phyloP scores from a whole-genome alignment of 2,329 filamentous ascomycete genomes.

The Beauveria asiatica region DNA sequence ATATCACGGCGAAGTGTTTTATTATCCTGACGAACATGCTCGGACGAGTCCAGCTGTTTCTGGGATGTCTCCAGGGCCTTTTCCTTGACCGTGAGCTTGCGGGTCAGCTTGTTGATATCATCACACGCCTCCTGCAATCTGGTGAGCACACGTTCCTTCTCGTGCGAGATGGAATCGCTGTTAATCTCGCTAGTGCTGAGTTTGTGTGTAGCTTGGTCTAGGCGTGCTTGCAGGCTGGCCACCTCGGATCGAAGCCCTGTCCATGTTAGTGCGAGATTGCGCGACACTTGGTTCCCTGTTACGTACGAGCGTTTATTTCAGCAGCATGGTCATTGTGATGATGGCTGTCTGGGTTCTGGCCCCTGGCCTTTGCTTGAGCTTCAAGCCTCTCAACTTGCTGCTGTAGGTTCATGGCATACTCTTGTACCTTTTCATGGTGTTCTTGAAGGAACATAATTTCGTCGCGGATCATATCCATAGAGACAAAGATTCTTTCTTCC shows the following conservation, averaged over 20 bases:
- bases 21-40: conserved; percentile 31
- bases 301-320: conserved; percentile 7
- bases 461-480: conserved; percentile 53
- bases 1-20: conserved; percentile 34
- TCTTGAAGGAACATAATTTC: conserved; percentile 48
- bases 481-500: conserved; percentile 51
- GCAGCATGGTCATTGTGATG: not conserved
- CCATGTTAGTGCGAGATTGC: conserved; percentile 10
- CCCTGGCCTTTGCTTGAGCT: conserved; percentile 34
- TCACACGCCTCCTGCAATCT: conserved; percentile 54
- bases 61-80: conserved; percentile 35
- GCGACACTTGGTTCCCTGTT: not conserved
- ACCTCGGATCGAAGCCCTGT: conserved; percentile 51
- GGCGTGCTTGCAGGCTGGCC: conserved; percentile 48
- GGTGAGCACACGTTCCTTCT: conserved; percentile 56
- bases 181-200: conserved; percentile 54
- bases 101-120: conserved; percentile 43
- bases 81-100: conserved; percentile 32
- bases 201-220: conserved; percentile 56
- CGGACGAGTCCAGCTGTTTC: conserved; percentile 31
- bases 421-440: conserved; percentile 46
- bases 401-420: conserved; percentile 45
- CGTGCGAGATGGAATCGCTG: conserved; percentile 51
- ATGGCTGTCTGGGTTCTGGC: conserved; percentile 20
- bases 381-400: conserved; percentile 43